phyloP scores from a whole-genome alignment of 495 filamentous ascomycete species.

The Hypoxylon rickii region DNA sequence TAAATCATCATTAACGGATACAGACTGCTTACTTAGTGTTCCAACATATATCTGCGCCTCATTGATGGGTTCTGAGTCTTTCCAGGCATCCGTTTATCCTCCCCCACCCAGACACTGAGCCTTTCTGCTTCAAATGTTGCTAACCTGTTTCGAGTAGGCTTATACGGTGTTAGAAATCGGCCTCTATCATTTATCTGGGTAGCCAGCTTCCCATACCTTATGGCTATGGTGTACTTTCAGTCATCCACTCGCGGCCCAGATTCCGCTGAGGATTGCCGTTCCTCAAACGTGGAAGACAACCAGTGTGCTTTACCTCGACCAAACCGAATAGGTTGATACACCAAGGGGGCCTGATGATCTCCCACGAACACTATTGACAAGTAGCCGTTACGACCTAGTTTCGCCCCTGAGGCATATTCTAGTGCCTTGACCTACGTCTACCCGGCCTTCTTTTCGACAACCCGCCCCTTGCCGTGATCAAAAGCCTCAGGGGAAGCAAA shows the following conservation, averaged over 20 bases:
- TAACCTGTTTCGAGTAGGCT: conserved; percentile 1
- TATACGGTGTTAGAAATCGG: conserved; percentile 11
- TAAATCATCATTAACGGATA: conserved; percentile 1
- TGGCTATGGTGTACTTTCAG: neutral
- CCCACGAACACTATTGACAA: conserved; percentile 5
- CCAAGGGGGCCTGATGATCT: conserved; percentile 9
- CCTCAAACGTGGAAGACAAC: conserved; percentile 2
- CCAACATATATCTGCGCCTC: neutral
- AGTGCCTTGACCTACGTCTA: neutral
- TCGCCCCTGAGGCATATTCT: conserved; percentile 1
- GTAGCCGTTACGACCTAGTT: conserved; percentile 8
- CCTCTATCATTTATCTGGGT: neutral
- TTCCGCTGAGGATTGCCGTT: conserved; percentile 2
- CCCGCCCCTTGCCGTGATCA: neutral
- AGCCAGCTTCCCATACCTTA: neutral
- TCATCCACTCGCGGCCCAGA: neutral
- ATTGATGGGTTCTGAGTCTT: neutral
- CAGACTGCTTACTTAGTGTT: neutral
- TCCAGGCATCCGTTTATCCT: neutral
- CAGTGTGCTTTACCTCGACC: conserved; percentile 5
- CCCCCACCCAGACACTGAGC: conserved; percentile 4
- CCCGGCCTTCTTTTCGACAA: neutral
- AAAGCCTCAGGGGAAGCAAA: neutral
- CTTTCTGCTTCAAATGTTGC: neutral
- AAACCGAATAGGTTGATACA: conserved; percentile 13